Conservation (phyloP, 2,329 filamentous ascomycete species). For the Madurella mycetomatis region DNA sequence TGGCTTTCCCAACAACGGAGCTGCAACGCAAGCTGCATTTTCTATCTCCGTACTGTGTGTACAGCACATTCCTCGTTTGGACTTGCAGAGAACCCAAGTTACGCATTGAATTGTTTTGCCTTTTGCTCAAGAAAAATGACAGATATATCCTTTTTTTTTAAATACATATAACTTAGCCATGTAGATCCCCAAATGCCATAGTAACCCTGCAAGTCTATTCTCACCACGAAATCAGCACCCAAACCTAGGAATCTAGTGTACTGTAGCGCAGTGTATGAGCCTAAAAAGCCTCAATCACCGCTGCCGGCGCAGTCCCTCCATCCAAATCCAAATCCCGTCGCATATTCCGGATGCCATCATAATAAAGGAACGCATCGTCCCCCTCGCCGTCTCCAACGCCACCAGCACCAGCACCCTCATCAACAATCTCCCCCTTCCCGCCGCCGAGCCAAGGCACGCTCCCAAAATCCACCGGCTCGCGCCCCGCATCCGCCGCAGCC, state of each 20-base stretch:
- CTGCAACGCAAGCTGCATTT: not conserved
- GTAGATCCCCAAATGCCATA: no score
- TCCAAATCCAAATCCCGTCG: not conserved
- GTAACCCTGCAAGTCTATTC: no score
- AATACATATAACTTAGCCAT: no score
- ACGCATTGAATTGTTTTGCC: no score
- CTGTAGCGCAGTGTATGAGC: no score
- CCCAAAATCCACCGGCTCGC: slow-evolving; percentile 22
- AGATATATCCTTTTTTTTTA: not conserved
- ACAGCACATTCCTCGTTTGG: no score
- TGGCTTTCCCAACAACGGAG: not conserved
- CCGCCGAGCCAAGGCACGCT: slow-evolving; percentile 20
- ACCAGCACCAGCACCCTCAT: not conserved
- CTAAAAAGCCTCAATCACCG: slow-evolving; percentile 7
- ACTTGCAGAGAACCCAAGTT: no score
- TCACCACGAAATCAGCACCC: no score
- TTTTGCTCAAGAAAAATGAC: not conserved
- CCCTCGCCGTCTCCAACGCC: not conserved
- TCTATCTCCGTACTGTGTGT: no score
- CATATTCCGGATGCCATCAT: not conserved
- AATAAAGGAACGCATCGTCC: not conserved
- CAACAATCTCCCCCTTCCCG: not conserved
- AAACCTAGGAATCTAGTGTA: no score
- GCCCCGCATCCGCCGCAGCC: slow-evolving; percentile 28
- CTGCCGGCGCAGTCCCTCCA: not conserved